Base-by-base conservation (phyloP, 176 grass and related monocot genomes). In the Pontederia crassipes region DNA sequence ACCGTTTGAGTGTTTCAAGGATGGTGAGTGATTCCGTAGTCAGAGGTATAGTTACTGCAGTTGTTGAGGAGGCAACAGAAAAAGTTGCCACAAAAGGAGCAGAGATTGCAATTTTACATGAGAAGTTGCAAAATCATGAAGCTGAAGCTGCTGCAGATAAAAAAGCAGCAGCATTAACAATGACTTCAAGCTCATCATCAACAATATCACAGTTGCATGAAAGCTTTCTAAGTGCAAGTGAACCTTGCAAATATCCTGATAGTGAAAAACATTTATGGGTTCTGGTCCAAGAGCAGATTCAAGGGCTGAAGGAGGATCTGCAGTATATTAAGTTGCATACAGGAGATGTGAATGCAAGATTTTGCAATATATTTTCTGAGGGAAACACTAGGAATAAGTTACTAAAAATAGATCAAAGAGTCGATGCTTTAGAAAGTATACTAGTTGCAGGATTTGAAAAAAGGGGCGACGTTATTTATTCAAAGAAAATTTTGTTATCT, bases 381-480 rank as follows among this genome's bases (percentile, higher is more conserved):
- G 71, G 4, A 20, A 64, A 56, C 45, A 48, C 29, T 46, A 64
- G 66, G 54, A 49, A 12, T 54, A 77, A 76, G 73, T 35, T 85
- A 17, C 28, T 79, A 49, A 49, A 83, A 71, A 74, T 92, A 46
- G 81, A 79, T 70, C 50, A 83, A 68, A 82, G 56, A 55, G 83
- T 98, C 18, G 70, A 69, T 67, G 72, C 45, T 59, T 74, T 98
- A 7, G 70, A 91, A 46, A 29, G 77, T 61, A 47, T 82, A 11
- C 59, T 98, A 53, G 71, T 55, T 70, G 59, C 76, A 45, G 81
- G 83, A 48, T 98, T 92, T 71, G 71, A 49, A 26, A 65, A 98
- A 66, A 85, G 92, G 54, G 72, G 48, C 18, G 76, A 80, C 45
- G 83, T 85, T 55, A 65, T 98, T 28, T 77, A 28, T 54, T 58